These are phyloP conservation scores for Dujonia santamariae DNA, from an alignment of 1,139 yeast species.

Conservation along the genomic window DNA sequence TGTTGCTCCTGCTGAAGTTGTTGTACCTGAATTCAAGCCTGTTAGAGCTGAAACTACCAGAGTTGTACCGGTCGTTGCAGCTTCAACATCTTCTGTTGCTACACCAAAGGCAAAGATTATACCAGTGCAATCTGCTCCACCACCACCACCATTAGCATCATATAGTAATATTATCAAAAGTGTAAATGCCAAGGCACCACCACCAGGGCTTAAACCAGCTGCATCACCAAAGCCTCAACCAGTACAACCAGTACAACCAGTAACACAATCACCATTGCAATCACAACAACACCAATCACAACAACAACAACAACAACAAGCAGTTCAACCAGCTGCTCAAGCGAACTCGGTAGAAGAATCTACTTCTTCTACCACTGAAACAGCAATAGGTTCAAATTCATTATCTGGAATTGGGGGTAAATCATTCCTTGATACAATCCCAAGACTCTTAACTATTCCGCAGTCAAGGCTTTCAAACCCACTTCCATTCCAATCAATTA, in stretches of 20 bases:
- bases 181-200: constrained; percentile 17
- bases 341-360: constrained; percentile 4
- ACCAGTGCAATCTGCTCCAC: constrained; percentile 10
- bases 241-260: constrained; percentile 2
- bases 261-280: constrained; percentile 1
- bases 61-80: background rate
- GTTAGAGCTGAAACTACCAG: background rate
- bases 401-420: constrained; percentile 14
- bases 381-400: background rate
- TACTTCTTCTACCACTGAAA: background rate
- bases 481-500: constrained; percentile 54
- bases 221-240: constrained; percentile 7
- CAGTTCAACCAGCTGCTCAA: constrained; percentile 5
- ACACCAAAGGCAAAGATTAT: constrained; percentile 3
- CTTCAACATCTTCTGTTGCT: constrained; percentile 1
- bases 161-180: constrained; percentile 22
- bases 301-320: constrained; percentile 5
- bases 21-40: constrained; percentile 8
- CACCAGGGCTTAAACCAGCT: constrained; percentile 22
- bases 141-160: constrained; percentile 20
- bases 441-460: constrained; percentile 28
- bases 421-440: constrained; percentile 30
- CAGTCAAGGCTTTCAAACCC: constrained; percentile 44
- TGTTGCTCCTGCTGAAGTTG: constrained; percentile 9
- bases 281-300: background rate